Conservation (phyloP, 345 rosid species). For the Populus nigra region DNA sequence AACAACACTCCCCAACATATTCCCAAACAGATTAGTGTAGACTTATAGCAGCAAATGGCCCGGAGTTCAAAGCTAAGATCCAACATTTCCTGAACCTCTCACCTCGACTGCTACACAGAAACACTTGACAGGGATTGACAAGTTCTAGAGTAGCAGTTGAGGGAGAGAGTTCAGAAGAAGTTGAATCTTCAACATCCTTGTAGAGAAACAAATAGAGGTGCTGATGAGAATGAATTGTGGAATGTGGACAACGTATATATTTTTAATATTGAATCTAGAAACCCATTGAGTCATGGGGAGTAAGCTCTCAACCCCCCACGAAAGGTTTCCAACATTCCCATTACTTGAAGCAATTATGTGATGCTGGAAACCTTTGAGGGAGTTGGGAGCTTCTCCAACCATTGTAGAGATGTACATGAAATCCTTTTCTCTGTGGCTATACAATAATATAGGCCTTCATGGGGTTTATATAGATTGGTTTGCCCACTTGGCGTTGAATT, state of each 20-base stretch:
- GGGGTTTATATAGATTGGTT: background rate
- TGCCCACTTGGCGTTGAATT: background rate
- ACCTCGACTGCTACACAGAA: constrained; percentile 18
- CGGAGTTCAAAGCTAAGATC: background rate
- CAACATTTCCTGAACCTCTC: constrained; percentile 16
- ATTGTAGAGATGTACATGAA: background rate
- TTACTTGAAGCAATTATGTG: background rate
- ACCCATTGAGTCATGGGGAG: background rate
- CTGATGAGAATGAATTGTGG: background rate
- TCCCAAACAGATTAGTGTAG: no score
- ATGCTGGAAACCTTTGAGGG: constrained; percentile 6
- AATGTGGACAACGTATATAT: background rate
- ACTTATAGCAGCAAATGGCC: background rate
- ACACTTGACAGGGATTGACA: background rate
- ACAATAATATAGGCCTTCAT: background rate
- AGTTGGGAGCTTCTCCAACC: constrained; percentile 1
- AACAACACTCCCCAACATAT: no score
- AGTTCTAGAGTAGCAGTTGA: constrained; percentile 27
- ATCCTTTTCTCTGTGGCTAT: background rate
- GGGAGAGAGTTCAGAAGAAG: constrained; percentile 46
- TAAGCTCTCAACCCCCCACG: background rate
- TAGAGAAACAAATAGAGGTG: background rate
- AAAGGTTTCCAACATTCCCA: background rate
- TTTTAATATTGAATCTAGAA: background rate
- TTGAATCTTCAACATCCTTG: constrained; percentile 13